Conservation (phyloP, 805 yeast species). For the Metschnikowia noctiluminum region DNA sequence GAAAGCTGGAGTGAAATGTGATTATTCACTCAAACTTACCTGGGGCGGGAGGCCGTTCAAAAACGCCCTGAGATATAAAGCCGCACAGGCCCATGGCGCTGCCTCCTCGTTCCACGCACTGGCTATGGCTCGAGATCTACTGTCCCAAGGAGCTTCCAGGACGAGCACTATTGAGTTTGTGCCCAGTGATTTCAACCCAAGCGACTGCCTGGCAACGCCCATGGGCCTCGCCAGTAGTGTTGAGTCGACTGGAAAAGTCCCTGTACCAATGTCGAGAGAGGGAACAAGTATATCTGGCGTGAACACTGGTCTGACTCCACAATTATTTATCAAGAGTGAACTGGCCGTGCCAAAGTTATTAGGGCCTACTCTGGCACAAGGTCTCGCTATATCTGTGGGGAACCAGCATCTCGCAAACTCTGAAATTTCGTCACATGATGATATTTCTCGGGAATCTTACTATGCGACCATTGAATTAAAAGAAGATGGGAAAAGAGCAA, state of each 20-base stretch:
- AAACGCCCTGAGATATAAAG: constrained; percentile 33
- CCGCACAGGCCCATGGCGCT: neutral
- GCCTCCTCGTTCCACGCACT: neutral
- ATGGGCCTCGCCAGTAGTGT: neutral
- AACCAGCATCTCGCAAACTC: too few relatives aligned
- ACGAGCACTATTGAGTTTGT: constrained; percentile 8
- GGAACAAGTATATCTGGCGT: neutral
- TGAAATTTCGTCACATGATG: too few relatives aligned
- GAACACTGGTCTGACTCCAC: too few relatives aligned
- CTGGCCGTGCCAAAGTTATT: too few relatives aligned
- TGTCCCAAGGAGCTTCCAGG: neutral
- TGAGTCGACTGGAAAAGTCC: neutral
- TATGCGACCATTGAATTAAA: too few relatives aligned
- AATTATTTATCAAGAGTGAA: too few relatives aligned
- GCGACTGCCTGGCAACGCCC: neutral
- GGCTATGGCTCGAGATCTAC: neutral
- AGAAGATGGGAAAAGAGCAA: too few relatives aligned
- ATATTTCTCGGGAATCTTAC: too few relatives aligned
- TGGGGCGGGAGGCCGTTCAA: constrained; percentile 78
- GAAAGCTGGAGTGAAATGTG: constrained; percentile 49
- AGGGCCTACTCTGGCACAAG: too few relatives aligned
- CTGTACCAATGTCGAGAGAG: neutral
- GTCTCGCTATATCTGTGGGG: too few relatives aligned
- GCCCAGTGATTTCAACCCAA: constrained; percentile 2
- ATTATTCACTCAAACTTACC: constrained; percentile 57